phyloP scores from a whole-genome alignment of 2,329 filamentous ascomycete genomes.

The Sclerotinia spermophila region DNA sequence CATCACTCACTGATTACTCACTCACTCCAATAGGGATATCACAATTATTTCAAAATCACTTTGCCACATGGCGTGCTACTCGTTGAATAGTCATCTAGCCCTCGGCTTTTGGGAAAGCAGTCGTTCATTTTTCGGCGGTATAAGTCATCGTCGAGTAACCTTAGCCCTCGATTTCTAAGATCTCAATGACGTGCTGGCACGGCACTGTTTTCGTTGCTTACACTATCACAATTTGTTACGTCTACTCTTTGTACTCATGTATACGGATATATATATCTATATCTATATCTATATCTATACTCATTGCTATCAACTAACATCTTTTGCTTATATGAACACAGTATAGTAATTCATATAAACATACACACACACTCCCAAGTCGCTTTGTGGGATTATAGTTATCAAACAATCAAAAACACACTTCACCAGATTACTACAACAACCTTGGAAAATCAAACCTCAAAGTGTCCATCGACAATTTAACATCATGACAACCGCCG shows the following conservation, averaged over 20 bases:
- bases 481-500: constrained; percentile 42
- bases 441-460: constrained; percentile 4
- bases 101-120: neutral
- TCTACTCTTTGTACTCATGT: neutral
- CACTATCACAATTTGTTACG: neutral
- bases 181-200: constrained; percentile 14
- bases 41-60: neutral
- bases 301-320: neutral
- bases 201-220: neutral
- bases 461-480: neutral
- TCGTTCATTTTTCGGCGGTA: neutral
- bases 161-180: constrained; percentile 18
- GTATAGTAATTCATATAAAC: neutral
- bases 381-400: neutral
- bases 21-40: neutral
- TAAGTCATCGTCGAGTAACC: neutral
- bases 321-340: neutral
- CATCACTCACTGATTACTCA: neutral
- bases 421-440: neutral
- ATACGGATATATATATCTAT: neutral
- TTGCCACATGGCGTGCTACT: neutral
- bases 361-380: neutral
- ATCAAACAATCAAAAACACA: neutral
- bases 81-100: neutral
- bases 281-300: neutral